Base-by-base conservation (phyloP, 306 rosid species). In the Lupinus albus region DNA sequence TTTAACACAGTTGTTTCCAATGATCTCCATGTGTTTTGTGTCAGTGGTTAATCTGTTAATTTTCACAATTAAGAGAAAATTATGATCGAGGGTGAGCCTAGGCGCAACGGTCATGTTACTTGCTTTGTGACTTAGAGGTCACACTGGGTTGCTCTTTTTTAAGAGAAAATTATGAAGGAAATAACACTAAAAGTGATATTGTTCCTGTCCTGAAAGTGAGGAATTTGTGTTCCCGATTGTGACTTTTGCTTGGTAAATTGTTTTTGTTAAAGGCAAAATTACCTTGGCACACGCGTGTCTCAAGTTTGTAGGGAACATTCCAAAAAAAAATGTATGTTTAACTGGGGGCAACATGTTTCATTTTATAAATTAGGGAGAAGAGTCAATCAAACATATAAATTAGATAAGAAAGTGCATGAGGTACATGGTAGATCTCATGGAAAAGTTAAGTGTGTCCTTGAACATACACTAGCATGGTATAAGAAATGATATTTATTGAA, bases 101-200 rank as follows among this genome's bases (percentile, higher is more conserved):
- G n/a, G n/a, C n/a, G n/a, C n/a, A n/a, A n/a, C n/a, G n/a, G n/a
- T n/a, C n/a, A n/a, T n/a, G n/a, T n/a, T n/a, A n/a, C n/a, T n/a
- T n/a, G n/a, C n/a, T n/a, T n/a, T n/a, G n/a, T n/a, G n/a, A n/a
- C n/a, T n/a, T n/a, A n/a, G n/a, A n/a, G n/a, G n/a, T n/a, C n/a
- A n/a, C n/a, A n/a, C n/a, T n/a, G n/a, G n/a, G n/a, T n/a, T n/a
- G n/a, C n/a, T n/a, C n/a, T n/a, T n/a, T n/a, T n/a, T n/a, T 55
- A 56, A 53, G 44, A n/a, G 46, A 47, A 74, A 20, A 33, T 58
- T 75, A 10, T 49, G 6, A 13, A 32, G 58, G 33, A 74, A 64
- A 45, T 44, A 20, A 2, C 17, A 47, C 35, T 30, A 25, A 25
- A n/a, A 54, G 33, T 55, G 50, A 11, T 16, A 35, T 55, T 46